Evolutionary conservation across 2,329 filamentous ascomycete species (phyloP).

Genomic region (Elsinoe perseae): DNA sequence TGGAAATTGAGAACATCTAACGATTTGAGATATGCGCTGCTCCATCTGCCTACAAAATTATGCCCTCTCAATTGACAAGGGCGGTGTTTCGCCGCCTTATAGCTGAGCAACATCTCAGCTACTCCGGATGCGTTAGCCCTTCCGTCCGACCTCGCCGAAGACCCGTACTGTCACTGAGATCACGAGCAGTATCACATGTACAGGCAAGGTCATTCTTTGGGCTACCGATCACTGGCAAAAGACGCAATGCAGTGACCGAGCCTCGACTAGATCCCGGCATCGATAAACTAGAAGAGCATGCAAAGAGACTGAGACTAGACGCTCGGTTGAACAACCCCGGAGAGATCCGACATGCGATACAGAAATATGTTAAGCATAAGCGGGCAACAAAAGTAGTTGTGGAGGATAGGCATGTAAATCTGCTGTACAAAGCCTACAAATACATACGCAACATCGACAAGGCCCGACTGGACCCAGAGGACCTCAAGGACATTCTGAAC

Average conservation of each 20-base stretch:
- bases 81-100: slow-evolving; percentile 52
- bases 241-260: slow-evolving; percentile 50
- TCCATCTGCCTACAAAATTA: slow-evolving; percentile 24
- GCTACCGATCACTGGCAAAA: slow-evolving; percentile 48
- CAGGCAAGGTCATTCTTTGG: slow-evolving; percentile 55
- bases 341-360: slow-evolving; percentile 60
- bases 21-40: not conserved
- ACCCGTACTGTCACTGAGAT: not conserved
- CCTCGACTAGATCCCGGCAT: slow-evolving; percentile 63
- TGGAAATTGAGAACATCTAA: not conserved
- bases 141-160: not conserved
- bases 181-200: slow-evolving; percentile 11
- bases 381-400: slow-evolving; percentile 34
- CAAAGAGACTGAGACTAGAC: slow-evolving; percentile 54
- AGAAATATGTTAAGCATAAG: slow-evolving; percentile 50
- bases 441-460: not conserved
- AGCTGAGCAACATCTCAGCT: slow-evolving; percentile 42
- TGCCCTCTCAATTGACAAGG: slow-evolving; percentile 55
- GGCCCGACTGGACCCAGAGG: slow-evolving; percentile 18
- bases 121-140: slow-evolving; percentile 35
- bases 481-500: not conserved
- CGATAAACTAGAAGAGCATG: slow-evolving; percentile 61
- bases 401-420: slow-evolving; percentile 8
- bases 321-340: slow-evolving; percentile 55
- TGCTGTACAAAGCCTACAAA: slow-evolving; percentile 9